Evolutionary conservation across 257 asterid species (phyloP), one percentile per base, ranked within the genome.

Genomic region (Henckelia pumila): DNA sequence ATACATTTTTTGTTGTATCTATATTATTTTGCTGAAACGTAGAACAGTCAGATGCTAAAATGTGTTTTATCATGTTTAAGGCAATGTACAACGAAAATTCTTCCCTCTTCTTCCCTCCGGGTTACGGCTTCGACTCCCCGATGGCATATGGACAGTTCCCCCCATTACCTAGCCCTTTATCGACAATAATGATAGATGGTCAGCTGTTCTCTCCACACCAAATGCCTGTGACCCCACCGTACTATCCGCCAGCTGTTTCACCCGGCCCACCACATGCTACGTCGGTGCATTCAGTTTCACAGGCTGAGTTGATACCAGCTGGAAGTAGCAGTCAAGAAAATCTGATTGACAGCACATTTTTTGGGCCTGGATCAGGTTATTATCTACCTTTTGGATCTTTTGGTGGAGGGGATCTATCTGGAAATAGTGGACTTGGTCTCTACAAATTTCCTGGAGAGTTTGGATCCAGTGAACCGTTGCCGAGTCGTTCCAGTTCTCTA

Each of bases 121-220:
- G 95, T 66, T 92, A 87, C 79, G 99, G 95, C 73, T 91, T 75
- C 63, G 98, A 94, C 68, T 71, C 96, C 72, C 96, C 85, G 76
- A 86, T 93, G 97, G 90, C 90, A 64, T 91, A 83, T 78, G 97
- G 96, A 58, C 99, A 94, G 85, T 94, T 83, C 72, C 88, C 99
- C 72, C 96, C 92, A 22, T 88, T 92, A 55, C 85, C 95, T 26
- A 83, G 92, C 79, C 93, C 96, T 56, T 75, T 91, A 13, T 88
- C 99, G 63, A 91, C 98, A 53, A 80, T 91, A 75, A 83, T 91
- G 96, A 75, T 94, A 60, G 99, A 94, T 66, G 96, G 98, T 61
- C 99, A 91, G 86, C 86, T 94, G 73, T 91, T 84, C 74, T 87
- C 97, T 61, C 92, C 95, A 16, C 96, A 91, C 74, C 99, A 90